A percentile compares a stretch with the other conserved stretches of the same genome.
Evolutionary conservation across 352 stramenopile species (phyloP).

Genomic region (Phytophthora quininea): DNA sequence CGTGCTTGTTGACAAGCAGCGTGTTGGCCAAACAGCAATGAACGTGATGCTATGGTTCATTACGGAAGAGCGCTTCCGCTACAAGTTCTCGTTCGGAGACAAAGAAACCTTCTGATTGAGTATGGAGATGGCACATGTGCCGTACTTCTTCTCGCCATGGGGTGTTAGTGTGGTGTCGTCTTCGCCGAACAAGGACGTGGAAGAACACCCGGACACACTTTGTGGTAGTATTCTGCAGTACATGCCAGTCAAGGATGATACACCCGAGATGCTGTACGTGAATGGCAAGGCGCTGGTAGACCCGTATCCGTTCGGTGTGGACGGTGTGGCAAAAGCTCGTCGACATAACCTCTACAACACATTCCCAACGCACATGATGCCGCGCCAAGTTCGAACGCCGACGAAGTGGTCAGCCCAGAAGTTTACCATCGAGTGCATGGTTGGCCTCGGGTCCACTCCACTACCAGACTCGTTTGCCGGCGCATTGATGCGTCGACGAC

Average conservation of each 20-base stretch:
- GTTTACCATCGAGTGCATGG: conserved; percentile 51
- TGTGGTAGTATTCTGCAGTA: conserved; percentile 36
- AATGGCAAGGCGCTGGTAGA: conserved; percentile 32
- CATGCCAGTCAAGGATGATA: conserved; percentile 26
- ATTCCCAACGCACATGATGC: conserved; percentile 59
- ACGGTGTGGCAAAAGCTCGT: conserved; percentile 15
- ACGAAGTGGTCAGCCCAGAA: conserved; percentile 17
- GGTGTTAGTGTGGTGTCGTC: conserved; percentile 42
- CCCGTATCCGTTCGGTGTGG: conserved; percentile 33
- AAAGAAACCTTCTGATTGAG: conserved; percentile 55
- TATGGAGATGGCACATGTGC: conserved; percentile 46
- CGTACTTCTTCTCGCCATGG: conserved; percentile 54
- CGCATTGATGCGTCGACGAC: conserved; percentile 41
- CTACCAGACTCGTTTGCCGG: conserved; percentile 40
- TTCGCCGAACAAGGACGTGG: conserved; percentile 41
- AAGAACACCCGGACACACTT: conserved; percentile 35
- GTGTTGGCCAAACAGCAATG: conserved; percentile 21
- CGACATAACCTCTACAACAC: conserved; percentile 52
- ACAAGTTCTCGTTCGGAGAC: conserved; percentile 42
- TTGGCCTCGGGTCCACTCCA: conserved; percentile 48
- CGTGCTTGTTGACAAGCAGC: conserved; percentile 39
- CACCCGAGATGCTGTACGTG: conserved; percentile 32
- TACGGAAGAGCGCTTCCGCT: conserved; percentile 24
- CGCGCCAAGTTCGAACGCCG: conserved; percentile 38
- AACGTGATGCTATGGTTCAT: conserved; percentile 31